phyloP scores from a whole-genome alignment of 768 basidiomycete genomes.

The Rhizopogon sp. region DNA sequence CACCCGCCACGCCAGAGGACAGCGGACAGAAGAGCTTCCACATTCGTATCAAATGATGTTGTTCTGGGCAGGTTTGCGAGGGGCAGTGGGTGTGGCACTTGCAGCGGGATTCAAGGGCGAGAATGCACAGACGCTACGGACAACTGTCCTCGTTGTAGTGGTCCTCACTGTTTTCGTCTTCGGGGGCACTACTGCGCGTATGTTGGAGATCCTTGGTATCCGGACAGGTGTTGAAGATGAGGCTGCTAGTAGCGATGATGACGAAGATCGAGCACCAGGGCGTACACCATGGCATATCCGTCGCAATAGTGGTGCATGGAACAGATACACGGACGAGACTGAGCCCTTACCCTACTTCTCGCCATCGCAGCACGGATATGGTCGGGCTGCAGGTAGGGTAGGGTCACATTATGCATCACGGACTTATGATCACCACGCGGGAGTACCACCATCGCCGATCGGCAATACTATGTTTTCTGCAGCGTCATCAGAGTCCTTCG shows the following conservation, averaged over 20 bases:
- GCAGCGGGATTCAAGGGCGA: conserved; percentile 95
- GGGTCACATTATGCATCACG: conserved; percentile 53
- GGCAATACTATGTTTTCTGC: conserved; percentile 50
- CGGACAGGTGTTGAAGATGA: conserved; percentile 94
- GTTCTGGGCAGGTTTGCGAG: conserved; percentile 96
- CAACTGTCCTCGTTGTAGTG: conserved; percentile 92
- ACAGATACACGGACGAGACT: conserved; percentile 40
- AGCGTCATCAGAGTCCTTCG: conserved; percentile 70
- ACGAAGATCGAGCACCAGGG: conserved; percentile 40
- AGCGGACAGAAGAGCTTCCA: conserved; percentile 85
- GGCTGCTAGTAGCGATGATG: conserved; percentile 48
- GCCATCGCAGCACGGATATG: conserved; percentile 17
- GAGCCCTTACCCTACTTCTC: conserved; percentile 27
- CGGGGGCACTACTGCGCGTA: conserved; percentile 94
- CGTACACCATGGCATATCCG: conserved; percentile 30
- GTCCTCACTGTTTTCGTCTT: conserved; percentile 93
- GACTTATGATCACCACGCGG: conserved; percentile 61
- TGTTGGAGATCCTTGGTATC: conserved; percentile 97
- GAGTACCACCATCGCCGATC: conserved; percentile 16
- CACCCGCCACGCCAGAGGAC: conserved; percentile 77
- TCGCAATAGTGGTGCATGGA: conserved; percentile 35
- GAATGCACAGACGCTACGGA: conserved; percentile 86
- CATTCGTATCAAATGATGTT: conserved; percentile 99
- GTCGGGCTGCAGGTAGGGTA: conserved; percentile 37
- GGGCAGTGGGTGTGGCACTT: conserved; percentile 96